Percentiles rank a stretch among this genome's conserved stretches.
Evolutionary conservation across 371 early-diverging fungal species (phyloP).

Genomic region (Edhazardia aedis): DNA sequence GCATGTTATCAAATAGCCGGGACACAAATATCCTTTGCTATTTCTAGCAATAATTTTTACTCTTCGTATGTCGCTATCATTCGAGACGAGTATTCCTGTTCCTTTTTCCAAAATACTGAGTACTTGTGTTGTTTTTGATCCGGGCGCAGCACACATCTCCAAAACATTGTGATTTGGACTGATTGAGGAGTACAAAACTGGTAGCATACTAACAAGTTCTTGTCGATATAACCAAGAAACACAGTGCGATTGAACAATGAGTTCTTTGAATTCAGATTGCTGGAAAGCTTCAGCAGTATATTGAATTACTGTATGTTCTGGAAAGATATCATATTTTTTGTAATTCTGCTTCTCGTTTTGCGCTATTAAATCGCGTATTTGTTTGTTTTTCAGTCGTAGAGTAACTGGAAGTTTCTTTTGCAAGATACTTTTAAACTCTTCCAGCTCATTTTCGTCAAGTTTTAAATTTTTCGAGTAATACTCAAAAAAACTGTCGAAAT

Average conservation of each 20-base stretch:
- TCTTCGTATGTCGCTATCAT: not conserved
- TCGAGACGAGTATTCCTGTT: not conserved
- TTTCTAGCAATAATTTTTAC: not conserved
- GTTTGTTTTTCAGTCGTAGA: slow-evolving; percentile 27
- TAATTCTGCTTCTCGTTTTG: no score
- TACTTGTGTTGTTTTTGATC: slow-evolving; percentile 45
- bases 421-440: slow-evolving; percentile 9
- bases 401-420: slow-evolving; percentile 28
- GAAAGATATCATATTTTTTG: no score
- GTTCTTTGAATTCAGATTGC: no score
- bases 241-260: slow-evolving; percentile 20
- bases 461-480: slow-evolving; percentile 25
- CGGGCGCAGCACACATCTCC: slow-evolving; percentile 47
- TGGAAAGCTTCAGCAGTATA: no score
- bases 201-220: slow-evolving; percentile 43
- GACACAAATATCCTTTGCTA: not conserved
- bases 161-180: slow-evolving; percentile 25
- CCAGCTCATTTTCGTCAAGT: slow-evolving; percentile 13
- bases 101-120: slow-evolving; percentile 10
- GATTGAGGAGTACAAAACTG: slow-evolving; percentile 27
- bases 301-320: no score
- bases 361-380: no score
- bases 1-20: slow-evolving; percentile 24
- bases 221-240: slow-evolving; percentile 33
- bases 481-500: no score